A percentile compares a stretch with the other conserved stretches of the same genome.
These are phyloP conservation scores for Francoa sonchifolia DNA, from an alignment of 441 rosid species.

Conservation along the genomic window DNA sequence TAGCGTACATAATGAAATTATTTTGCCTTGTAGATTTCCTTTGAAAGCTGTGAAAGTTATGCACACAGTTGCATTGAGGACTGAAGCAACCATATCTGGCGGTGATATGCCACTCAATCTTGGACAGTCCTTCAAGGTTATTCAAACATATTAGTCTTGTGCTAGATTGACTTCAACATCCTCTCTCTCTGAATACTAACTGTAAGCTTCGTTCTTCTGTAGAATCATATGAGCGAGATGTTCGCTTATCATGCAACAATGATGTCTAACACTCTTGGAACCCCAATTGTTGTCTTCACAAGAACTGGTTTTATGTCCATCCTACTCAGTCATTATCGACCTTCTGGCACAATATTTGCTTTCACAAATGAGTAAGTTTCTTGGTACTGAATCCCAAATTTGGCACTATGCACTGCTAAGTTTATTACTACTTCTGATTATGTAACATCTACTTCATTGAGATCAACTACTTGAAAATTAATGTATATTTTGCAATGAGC, in stretches of 20 bases:
- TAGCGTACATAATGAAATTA: constrained; percentile 2
- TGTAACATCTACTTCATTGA: too few relatives aligned
- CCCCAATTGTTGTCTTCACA: constrained; percentile 90
- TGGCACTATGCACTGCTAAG: too few relatives aligned
- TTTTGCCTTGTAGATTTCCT: constrained; percentile 52
- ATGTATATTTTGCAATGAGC: too few relatives aligned
- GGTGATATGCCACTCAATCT: constrained; percentile 78
- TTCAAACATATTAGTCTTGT: too few relatives aligned
- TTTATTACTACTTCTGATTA: too few relatives aligned
- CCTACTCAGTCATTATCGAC: constrained; percentile 82
- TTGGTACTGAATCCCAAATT: too few relatives aligned
- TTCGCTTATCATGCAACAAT: constrained; percentile 98
- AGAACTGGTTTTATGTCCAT: constrained; percentile 93
- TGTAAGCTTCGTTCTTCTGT: constrained; percentile 15
- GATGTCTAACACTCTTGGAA: constrained; percentile 98
- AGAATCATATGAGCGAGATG: constrained; percentile 98
- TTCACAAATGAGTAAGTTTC: constrained; percentile 84
- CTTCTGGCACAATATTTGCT: constrained; percentile 91
- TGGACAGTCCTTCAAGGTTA: constrained; percentile 89
- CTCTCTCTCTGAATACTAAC: too few relatives aligned
- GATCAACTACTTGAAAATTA: too few relatives aligned
- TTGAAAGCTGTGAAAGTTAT: constrained; percentile 95
- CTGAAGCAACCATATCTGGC: constrained; percentile 78
- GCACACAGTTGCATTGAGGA: constrained; percentile 85
- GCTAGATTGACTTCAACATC: too few relatives aligned